phyloP scores from a whole-genome alignment of 805 yeast genomes.

The Wickerhamiella siamensis region DNA sequence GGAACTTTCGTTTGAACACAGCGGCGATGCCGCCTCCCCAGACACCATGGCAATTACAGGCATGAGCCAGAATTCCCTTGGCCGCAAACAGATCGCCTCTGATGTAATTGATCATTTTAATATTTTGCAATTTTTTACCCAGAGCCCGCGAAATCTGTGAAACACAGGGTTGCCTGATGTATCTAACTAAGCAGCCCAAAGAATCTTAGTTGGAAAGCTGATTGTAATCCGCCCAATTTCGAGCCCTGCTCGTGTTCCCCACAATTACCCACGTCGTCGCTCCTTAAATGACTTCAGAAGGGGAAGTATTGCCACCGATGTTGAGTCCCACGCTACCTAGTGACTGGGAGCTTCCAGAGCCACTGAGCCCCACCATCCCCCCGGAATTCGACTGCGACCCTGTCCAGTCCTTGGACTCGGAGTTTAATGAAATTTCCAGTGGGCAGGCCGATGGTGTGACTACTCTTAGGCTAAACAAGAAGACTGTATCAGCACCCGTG shows the following conservation, averaged over 20 bases:
- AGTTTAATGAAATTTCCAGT: background rate
- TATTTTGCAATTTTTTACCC: too few species aligned
- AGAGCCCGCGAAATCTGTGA: too few species aligned
- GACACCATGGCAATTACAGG: slow-evolving; percentile 62
- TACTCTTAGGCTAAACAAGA: background rate
- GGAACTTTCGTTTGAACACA: slow-evolving; percentile 39
- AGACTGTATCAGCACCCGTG: background rate
- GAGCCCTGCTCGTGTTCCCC: too few species aligned
- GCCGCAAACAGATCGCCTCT: slow-evolving; percentile 43
- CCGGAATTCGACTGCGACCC: slow-evolving; percentile 15
- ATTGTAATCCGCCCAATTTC: too few species aligned
- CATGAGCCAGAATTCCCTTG: slow-evolving; percentile 46
- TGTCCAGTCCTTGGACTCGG: background rate
- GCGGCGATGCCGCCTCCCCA: slow-evolving; percentile 85
- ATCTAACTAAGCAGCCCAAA: too few species aligned
- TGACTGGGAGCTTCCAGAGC: slow-evolving; percentile 22
- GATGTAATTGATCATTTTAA: slow-evolving; percentile 26
- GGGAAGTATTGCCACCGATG: slow-evolving; percentile 21
- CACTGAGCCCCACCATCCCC: slow-evolving; percentile 30
- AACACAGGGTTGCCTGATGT: too few species aligned
- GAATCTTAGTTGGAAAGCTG: too few species aligned
- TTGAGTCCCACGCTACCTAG: slow-evolving; percentile 28
- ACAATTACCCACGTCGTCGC: too few species aligned
- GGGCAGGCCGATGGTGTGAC: background rate
- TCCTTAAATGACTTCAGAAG: background rate